Evolutionary conservation across 768 basidiomycete genomes (phyloP).

Genomic region (Macrolepiota dolichaula): DNA sequence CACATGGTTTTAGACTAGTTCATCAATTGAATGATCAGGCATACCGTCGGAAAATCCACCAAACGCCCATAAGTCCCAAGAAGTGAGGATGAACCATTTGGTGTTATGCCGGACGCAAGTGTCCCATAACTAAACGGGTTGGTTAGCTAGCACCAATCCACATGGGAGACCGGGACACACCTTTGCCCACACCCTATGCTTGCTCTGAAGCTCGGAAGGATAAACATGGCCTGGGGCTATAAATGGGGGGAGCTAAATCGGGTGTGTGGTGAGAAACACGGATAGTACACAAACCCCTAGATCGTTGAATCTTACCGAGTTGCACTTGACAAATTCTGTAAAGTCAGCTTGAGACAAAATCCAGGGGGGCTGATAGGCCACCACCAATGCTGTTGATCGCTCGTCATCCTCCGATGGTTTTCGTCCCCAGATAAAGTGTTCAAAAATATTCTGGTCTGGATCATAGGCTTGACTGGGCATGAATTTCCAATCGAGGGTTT

Average conservation of each 20-base stretch:
- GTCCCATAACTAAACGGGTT: slow-evolving; percentile 47
- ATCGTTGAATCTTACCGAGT: slow-evolving; percentile 28
- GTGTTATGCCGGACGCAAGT: slow-evolving; percentile 43
- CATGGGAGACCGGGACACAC: slow-evolving; percentile 21
- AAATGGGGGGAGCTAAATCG: slow-evolving; percentile 38
- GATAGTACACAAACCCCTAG: neutral
- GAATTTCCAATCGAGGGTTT: slow-evolving; percentile 41
- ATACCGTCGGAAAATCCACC: slow-evolving; percentile 57
- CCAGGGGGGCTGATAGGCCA: slow-evolving; percentile 64
- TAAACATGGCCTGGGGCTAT: slow-evolving; percentile 28
- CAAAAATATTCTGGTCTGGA: slow-evolving; percentile 29
- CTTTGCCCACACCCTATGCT: slow-evolving; percentile 61
- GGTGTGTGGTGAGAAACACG: slow-evolving; percentile 13
- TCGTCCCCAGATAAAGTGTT: slow-evolving; percentile 41
- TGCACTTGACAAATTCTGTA: slow-evolving; percentile 45
- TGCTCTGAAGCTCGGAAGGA: slow-evolving; percentile 32
- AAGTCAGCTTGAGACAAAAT: slow-evolving; percentile 52
- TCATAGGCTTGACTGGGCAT: slow-evolving; percentile 26
- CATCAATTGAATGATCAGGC: neutral
- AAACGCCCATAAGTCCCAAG: slow-evolving; percentile 60
- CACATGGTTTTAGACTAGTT: neutral
- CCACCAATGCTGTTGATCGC: slow-evolving; percentile 34
- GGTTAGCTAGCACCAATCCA: neutral
- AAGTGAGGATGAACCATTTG: slow-evolving; percentile 57
- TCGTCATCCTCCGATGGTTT: slow-evolving; percentile 17